Evolutionary conservation across 1,284 basidiomycete species (phyloP).

Genomic region (Exsudoporus floridanus): DNA sequence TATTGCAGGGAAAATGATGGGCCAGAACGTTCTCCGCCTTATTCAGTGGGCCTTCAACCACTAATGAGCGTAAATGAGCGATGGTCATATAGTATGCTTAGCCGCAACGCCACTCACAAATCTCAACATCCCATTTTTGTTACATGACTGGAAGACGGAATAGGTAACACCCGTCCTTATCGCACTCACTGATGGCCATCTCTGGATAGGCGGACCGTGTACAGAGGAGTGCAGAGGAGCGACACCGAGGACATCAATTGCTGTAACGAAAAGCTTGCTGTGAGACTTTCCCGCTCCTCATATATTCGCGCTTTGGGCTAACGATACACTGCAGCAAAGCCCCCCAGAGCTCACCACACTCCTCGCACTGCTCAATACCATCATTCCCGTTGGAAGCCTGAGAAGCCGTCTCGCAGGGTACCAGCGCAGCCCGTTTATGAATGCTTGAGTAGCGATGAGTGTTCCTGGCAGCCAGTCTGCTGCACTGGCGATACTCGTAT

Average conservation of each 20-base stretch:
- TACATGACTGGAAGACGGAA: no score
- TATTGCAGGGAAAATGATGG: no score
- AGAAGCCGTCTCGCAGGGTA: not conserved
- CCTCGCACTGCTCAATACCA: not conserved
- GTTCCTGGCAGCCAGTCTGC: conserved; percentile 16
- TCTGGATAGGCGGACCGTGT: no score
- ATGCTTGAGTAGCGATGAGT: not conserved
- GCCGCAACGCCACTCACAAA: no score
- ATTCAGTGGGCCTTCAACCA: not conserved
- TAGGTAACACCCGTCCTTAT: not conserved
- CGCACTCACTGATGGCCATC: no score
- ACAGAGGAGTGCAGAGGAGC: not conserved
- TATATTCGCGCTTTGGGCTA: not conserved
- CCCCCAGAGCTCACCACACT: not conserved
- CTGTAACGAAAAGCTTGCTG: conserved; percentile 3
- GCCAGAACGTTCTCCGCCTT: not conserved
- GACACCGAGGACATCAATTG: conserved; percentile 8
- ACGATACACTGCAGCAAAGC: conserved; percentile 1
- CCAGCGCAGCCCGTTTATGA: conserved; percentile 1
- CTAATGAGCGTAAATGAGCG: not conserved
- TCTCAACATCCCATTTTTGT: no score
- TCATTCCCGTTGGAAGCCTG: not conserved
- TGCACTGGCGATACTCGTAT: conserved; percentile 10
- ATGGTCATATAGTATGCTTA: no score
- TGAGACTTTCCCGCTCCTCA: not conserved